phyloP scores from a whole-genome alignment of 176 grass and related monocot genomes.

The Alloteropsis semialata region DNA sequence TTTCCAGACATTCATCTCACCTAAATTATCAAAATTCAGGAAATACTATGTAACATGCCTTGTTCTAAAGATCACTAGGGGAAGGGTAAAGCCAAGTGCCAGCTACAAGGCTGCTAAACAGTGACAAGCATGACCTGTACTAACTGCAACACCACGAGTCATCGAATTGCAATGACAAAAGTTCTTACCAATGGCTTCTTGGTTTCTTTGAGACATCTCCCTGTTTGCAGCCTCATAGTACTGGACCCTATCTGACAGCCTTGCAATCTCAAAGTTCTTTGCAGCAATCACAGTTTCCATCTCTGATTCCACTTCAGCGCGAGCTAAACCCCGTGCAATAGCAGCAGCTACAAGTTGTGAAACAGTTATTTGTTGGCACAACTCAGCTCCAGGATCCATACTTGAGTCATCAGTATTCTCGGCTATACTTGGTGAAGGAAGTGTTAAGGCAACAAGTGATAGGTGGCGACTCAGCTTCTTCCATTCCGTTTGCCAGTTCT shows the following conservation, averaged over 20 bases:
- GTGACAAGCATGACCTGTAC: not conserved
- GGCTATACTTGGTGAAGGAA: conserved; percentile 42
- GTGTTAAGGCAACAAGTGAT: conserved; percentile 56
- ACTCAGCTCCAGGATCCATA: conserved; percentile 64
- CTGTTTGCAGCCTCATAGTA: conserved; percentile 97
- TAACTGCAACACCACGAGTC: not conserved
- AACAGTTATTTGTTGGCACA: conserved; percentile 76
- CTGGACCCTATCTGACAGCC: conserved; percentile 85
- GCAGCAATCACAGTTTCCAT: conserved; percentile 64
- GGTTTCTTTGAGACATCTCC: conserved; percentile 97
- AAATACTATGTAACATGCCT: not conserved
- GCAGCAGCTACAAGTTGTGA: conserved; percentile 68
- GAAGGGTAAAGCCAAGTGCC: not conserved
- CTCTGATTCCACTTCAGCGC: conserved; percentile 63
- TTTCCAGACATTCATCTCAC: not conserved
- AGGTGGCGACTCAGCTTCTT: conserved; percentile 66
- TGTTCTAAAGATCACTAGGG: not conserved
- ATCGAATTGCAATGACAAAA: not conserved
- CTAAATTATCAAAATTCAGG: not conserved
- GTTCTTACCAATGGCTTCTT: conserved; percentile 82
- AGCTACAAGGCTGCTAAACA: not conserved
- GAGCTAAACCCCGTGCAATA: conserved; percentile 55
- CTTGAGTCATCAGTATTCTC: conserved; percentile 50
- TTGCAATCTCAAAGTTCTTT: conserved; percentile 96
- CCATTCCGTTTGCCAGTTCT: conserved; percentile 75